Evolutionary conservation across 768 basidiomycete genomes (phyloP), one percentile per base, ranked within the genome.

Genomic region (Glaciozyma martinii): DNA sequence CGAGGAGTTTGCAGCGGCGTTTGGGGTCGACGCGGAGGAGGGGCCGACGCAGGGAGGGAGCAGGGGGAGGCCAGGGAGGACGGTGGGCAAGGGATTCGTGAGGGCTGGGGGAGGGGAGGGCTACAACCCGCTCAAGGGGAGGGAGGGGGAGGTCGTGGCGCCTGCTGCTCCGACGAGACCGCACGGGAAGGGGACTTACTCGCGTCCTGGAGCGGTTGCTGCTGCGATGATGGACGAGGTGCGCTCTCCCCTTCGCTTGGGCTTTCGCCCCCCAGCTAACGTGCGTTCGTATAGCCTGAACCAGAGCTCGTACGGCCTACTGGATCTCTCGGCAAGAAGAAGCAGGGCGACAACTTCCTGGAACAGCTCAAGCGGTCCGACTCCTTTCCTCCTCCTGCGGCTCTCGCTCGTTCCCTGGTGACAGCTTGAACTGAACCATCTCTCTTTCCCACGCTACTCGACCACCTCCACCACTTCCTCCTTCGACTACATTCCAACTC

Each of bases 331-430:
- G 54, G 54, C 1, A 95, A 90, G 75, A 95, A 95, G 4, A 95
- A 90, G 75, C 84, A 94, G 58, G 90, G 89, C 1, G 93, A 97
- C 76, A 78, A 86, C 3, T 99, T 98, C 75, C 79, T 99, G 58
- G 92, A 95, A 72, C 92, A 99, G 78, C 90, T 99, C 65, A 98
- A 98, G 78, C 84, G 84, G 94, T 88, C 55, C 27, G 80, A 69
- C 40, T 33, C 56, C 29, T 30, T 63, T 37, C 59, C 43, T 43
- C 29, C 67, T 56, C 47, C 44, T 52, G 6, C 54, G 10, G 13
- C 30, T 44, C 32, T 40, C 19, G n/a, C 9, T 43, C 13, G 25
- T 40, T 43, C 18, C 13, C 58, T 25, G 18, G 16, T 33, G 19
- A 56, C 32, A 13, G 18, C 56, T 54, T 32, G 43, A 62, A 47